Conservation (phyloP, 2,329 filamentous ascomycete species). For the Xylaria sp. region DNA sequence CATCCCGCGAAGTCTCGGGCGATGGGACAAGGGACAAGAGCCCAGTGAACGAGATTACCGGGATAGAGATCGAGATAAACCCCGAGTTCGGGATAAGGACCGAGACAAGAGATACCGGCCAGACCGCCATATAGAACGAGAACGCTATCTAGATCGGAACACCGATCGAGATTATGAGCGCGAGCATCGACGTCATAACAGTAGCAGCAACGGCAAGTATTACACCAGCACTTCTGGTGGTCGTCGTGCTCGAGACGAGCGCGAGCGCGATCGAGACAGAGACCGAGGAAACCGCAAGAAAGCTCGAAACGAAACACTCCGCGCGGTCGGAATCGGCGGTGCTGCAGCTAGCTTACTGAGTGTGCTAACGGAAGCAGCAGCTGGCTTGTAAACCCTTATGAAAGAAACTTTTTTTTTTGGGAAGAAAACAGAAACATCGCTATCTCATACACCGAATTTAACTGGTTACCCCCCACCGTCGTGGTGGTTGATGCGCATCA, state of each 20-base stretch:
- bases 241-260: slow-evolving; percentile 38
- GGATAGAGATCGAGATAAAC: slow-evolving; percentile 25
- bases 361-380: slow-evolving; percentile 63
- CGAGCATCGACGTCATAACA: slow-evolving; percentile 8
- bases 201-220: slow-evolving; percentile 14
- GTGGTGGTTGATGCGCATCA: not conserved
- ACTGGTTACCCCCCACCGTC: too few species aligned
- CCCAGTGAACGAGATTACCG: slow-evolving; percentile 10
- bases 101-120: slow-evolving; percentile 22
- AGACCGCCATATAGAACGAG: slow-evolving; percentile 21
- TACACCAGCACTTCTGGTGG: slow-evolving; percentile 12
- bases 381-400: slow-evolving; percentile 29
- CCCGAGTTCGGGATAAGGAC: slow-evolving; percentile 28
- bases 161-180: slow-evolving; percentile 42
- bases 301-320: slow-evolving; percentile 59
- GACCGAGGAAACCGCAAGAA: slow-evolving; percentile 25
- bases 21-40: slow-evolving; percentile 21
- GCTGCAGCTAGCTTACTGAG: slow-evolving; percentile 64
- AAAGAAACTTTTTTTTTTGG: not conserved
- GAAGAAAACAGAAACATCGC: not conserved
- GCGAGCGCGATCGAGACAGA: slow-evolving; percentile 47
- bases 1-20: slow-evolving; percentile 39
- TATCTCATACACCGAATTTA: not conserved
- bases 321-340: slow-evolving; percentile 64
- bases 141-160: slow-evolving; percentile 47